Percentiles rank a stretch among this genome's conserved stretches.
These are phyloP conservation scores for Allantophomopsis lycopodina DNA, from an alignment of 2,329 filamentous ascomycete species.

Conservation along the genomic window DNA sequence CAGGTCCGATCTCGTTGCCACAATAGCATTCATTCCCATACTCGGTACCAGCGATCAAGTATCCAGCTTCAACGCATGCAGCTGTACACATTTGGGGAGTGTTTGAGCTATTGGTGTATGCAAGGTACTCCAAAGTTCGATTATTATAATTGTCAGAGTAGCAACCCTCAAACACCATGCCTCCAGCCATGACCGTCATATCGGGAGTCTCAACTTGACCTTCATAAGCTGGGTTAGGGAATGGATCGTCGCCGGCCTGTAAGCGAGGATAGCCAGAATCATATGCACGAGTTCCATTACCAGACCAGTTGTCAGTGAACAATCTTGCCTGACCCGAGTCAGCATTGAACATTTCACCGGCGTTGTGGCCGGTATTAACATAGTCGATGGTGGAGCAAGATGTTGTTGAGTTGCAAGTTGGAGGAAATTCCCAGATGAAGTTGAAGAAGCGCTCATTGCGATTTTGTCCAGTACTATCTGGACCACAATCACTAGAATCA, in stretches of 20 bases:
- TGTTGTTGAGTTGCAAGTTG: constrained; percentile 10
- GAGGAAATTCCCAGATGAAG: constrained; percentile 21
- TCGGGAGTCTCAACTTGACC: too few species aligned
- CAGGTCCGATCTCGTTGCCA: constrained; percentile 8
- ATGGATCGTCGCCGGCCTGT: constrained; percentile 18
- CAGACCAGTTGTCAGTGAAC: constrained; percentile 22
- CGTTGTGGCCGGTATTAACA: constrained; percentile 19
- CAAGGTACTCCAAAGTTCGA: constrained; percentile 11
- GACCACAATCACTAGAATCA: constrained; percentile 18
- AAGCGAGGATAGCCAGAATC: constrained; percentile 22
- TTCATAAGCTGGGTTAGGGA: constrained; percentile 13
- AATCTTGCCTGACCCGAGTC: constrained; percentile 19
- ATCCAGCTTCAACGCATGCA: constrained; percentile 18
- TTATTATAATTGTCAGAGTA: constrained; percentile 15
- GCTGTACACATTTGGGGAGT: constrained; percentile 22
- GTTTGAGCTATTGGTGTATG: not conserved
- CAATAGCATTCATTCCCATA: constrained; percentile 19
- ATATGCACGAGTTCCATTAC: constrained; percentile 17
- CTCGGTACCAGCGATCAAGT: constrained; percentile 20
- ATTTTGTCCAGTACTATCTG: constrained; percentile 17
- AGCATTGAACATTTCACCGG: constrained; percentile 19
- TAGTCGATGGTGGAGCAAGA: constrained; percentile 21
- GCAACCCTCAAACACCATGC: constrained; percentile 23
- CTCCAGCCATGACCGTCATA: constrained; percentile 4
- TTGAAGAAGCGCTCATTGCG: constrained; percentile 24